Evolutionary conservation across 768 basidiomycete species (phyloP).

Genomic region (Lactarius hatsudake): DNA sequence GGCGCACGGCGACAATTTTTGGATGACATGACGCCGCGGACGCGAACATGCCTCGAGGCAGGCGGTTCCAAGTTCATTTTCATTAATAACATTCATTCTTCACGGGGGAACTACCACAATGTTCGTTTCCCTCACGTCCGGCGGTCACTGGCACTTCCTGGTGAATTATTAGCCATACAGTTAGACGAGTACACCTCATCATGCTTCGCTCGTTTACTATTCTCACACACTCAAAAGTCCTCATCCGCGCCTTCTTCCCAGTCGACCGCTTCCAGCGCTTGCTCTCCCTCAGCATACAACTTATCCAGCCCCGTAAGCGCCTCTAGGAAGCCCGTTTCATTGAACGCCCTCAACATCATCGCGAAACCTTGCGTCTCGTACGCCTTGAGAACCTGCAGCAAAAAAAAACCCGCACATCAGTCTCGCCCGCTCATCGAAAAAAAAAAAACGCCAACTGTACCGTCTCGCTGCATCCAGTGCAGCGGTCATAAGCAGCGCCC

Average conservation of each 20-base stretch:
- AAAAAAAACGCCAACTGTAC: constrained; percentile 43
- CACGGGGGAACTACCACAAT: no score
- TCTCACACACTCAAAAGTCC: constrained; percentile 33
- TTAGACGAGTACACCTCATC: background rate
- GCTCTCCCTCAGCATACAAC: constrained; percentile 52
- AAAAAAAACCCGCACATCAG: background rate
- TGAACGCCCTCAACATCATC: constrained; percentile 79
- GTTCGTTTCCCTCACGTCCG: no score
- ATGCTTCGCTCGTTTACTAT: constrained; percentile 9
- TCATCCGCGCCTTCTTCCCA: constrained; percentile 42
- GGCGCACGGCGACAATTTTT: no score
- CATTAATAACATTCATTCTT: no score
- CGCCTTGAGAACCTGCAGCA: constrained; percentile 64
- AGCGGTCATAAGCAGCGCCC: constrained; percentile 81
- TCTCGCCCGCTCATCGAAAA: background rate
- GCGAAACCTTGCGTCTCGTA: constrained; percentile 80
- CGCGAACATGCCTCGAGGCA: no score
- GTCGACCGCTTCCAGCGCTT: constrained; percentile 46
- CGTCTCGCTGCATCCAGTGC: constrained; percentile 86
- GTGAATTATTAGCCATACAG: background rate
- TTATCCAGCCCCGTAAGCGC: constrained; percentile 53
- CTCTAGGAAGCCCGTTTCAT: constrained; percentile 78
- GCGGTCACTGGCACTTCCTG: background rate
- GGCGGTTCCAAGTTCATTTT: no score
- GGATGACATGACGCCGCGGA: no score